Conservation (phyloP, 2,329 filamentous ascomycete species). For the Malbranchea cinnamomea region DNA sequence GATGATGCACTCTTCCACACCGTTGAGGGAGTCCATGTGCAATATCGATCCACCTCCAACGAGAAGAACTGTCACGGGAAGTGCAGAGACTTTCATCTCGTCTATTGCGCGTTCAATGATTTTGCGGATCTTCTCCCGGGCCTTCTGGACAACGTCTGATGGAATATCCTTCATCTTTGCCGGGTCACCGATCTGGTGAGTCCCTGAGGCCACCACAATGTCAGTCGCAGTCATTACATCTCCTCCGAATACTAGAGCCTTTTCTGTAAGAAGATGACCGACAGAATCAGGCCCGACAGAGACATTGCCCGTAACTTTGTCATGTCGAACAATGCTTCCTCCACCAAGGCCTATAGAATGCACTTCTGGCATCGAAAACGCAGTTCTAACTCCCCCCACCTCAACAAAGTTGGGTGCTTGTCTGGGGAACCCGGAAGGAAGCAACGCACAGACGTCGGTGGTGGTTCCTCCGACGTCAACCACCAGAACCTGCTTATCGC, state of each 20-base stretch:
- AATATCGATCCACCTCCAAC: conserved; percentile 45
- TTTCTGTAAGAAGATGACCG: conserved; percentile 39
- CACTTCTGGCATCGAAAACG: conserved; percentile 44
- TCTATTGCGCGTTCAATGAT: conserved; percentile 40
- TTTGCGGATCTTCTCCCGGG: conserved; percentile 26
- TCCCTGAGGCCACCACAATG: conserved; percentile 26
- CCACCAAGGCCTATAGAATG: conserved; percentile 43
- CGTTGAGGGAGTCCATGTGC: conserved; percentile 33
- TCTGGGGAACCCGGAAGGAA: conserved; percentile 47
- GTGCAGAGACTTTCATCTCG: conserved; percentile 41
- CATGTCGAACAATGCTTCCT: conserved; percentile 30
- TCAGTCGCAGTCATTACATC: conserved; percentile 45
- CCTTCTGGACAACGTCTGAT: conserved; percentile 11
- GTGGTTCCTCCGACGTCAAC: conserved; percentile 51
- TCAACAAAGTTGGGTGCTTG: conserved; percentile 49
- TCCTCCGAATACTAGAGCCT: conserved; percentile 44
- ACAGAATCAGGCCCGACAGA: conserved; percentile 49
- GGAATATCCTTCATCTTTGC: conserved; percentile 12
- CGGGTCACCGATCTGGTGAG: conserved; percentile 14
- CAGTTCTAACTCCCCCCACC: conserved; percentile 48
- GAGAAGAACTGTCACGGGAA: conserved; percentile 37
- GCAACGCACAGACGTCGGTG: conserved; percentile 46
- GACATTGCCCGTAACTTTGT: conserved; percentile 20
- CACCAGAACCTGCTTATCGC: conserved; percentile 33
- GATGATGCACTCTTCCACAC: conserved; percentile 36